Base-by-base conservation (phyloP, 1,139 yeast species). In the Kluyveromyces sp. region DNA sequence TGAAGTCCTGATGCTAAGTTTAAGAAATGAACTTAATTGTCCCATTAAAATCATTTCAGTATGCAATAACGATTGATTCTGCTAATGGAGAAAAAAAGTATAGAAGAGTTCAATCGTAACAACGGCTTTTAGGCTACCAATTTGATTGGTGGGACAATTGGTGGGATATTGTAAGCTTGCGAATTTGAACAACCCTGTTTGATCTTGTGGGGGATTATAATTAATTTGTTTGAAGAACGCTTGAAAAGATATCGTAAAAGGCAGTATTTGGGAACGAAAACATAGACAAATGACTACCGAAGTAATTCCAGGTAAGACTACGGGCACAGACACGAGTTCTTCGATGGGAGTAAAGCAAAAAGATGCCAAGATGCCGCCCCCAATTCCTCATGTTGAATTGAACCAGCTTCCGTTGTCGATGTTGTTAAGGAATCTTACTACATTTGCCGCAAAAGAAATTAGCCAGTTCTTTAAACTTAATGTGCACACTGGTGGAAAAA, bases 381-480 rank as follows among this genome's bases (percentile, higher is more conserved):
- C 55, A 6, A 46, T 64, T 25, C 65, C 65, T n/a, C 67, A 63
- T 55, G 67, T 64, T 4, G 63, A 63, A 41, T 58, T 61, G 36
- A 64, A 64, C 40, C 68, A 64, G 48, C 53, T 60, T 3, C 57
- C 65, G 10, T 51, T 64, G 39, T 51, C 67, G 7, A 43, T 61
- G 44, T 44, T 63, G 4, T 53, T 64, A 3, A 53, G 66, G 46
- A 64, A 64, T 43, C 48, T 64, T 29, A 63, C 67, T 3, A 57
- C 63, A 2, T 63, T 54, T 45, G 57, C 65, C 2, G 55, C 63
- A 28, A 62, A 62, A 37, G 68, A 64, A 45, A 49, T 64, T 3
- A 58, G 64, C 28, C 67, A 63, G 44, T 63, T 53, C 43, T 53
- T 64, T 58, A 64, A 64, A 48, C 58, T 64, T 4, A 60, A 59